Conservation (phyloP, 2,329 filamentous ascomycete genomes). For the Pseudogymnoascus sp. region DNA sequence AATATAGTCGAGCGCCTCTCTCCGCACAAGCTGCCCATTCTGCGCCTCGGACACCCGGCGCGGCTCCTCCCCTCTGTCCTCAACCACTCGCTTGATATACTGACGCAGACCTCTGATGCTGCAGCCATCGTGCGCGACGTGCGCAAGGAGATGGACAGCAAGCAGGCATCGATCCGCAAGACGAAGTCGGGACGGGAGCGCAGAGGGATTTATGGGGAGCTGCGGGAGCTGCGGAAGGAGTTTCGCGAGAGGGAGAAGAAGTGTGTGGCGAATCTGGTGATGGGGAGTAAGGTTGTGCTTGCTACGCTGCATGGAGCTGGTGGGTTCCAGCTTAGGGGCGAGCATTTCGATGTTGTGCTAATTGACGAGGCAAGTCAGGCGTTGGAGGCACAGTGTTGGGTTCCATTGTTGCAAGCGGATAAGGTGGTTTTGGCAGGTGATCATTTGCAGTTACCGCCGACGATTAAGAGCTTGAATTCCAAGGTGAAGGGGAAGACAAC, state of each 20-base stretch:
- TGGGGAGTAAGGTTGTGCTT: slow-evolving; percentile 75
- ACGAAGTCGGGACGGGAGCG: slow-evolving; percentile 72
- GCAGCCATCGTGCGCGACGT: slow-evolving; percentile 85
- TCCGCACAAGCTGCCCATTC: slow-evolving; percentile 73
- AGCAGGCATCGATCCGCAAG: slow-evolving; percentile 82
- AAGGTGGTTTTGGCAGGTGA: slow-evolving; percentile 91
- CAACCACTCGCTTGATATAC: slow-evolving; percentile 80
- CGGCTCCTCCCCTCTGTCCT: slow-evolving; percentile 80
- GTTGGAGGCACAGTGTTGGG: slow-evolving; percentile 94
- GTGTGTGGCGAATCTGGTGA: slow-evolving; percentile 69
- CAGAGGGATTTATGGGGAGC: slow-evolving; percentile 70
- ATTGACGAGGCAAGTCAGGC: slow-evolving; percentile 96
- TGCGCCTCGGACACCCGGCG: slow-evolving; percentile 87
- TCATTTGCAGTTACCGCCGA: slow-evolving; percentile 87
- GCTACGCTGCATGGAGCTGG: slow-evolving; percentile 90
- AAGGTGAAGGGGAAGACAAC: slow-evolving; percentile 33
- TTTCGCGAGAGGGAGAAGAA: slow-evolving; percentile 75
- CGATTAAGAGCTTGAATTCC: slow-evolving; percentile 70
- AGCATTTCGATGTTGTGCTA: slow-evolving; percentile 85
- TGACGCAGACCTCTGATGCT: slow-evolving; percentile 84
- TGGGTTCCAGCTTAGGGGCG: slow-evolving; percentile 67
- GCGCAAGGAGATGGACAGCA: slow-evolving; percentile 83
- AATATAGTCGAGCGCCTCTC: slow-evolving; percentile 92
- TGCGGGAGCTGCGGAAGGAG: slow-evolving; percentile 80
- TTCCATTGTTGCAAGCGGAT: slow-evolving; percentile 67